Evolutionary conservation across 2,329 filamentous ascomycete genomes (phyloP), one percentile per base, ranked within the genome.

Genomic region (Beauveria pseudobassiana): DNA sequence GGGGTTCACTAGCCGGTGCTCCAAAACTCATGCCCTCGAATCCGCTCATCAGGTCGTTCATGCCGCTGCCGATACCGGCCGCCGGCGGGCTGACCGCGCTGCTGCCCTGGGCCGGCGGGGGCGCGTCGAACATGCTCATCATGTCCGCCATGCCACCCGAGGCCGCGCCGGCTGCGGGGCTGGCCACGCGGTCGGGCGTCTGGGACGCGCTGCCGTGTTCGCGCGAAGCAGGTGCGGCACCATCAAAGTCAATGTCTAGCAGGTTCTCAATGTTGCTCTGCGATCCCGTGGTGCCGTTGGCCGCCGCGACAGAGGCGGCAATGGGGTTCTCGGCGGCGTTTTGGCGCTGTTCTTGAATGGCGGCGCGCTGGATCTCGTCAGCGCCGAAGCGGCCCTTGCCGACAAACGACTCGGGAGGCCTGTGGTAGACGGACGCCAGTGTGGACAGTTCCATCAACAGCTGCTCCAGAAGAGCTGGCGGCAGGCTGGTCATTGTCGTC

Each of bases 381-480:
- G 95, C 93, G 43, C 93, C 95, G 68, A 91, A 97, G 50, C 93
- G 87, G 48, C 95, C 95, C 76, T 96, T 92, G 67, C 95, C 95
- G 62, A 99, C 88, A 75, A 99, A 99, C n/a, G 93, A 92, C 82
- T 96, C 91, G 50, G 95, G 93, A 9, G 93, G 93, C 78, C 96
- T 98, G 84, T 99, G 95, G 77, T 99, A 99, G 24, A 99, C 95
- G 1, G 93, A 98, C 8, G 95, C 92, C 34, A 99, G 84, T 10
- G 95, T 97, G 14, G 93, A 98, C 38, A 99, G 85, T 74, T 99
- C 93, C 10, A 83, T 82, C 9, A 99, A 85, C n/a, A 99, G 86
- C 73, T 92, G 88, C 64, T 99, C 93, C 49, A 99, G 83, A 7
- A 99, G 82, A 40, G 87, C 81, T 5, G 89, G 84, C 1, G 95